These are phyloP conservation scores for Salix koriyanagi DNA, from an alignment of 345 rosid species.

Conservation along the genomic window DNA sequence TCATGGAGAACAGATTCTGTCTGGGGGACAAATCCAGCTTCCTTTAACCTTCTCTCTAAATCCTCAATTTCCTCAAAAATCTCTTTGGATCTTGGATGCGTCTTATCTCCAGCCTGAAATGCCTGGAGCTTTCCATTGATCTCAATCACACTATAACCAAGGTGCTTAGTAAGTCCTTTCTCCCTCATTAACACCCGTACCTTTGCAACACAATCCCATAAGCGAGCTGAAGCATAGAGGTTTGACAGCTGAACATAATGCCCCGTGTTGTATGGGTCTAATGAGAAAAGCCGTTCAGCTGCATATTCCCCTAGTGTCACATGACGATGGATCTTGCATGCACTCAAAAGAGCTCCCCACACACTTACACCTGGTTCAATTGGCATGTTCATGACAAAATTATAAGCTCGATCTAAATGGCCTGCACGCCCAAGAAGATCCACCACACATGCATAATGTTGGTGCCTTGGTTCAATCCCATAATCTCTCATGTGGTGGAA, in stretches of 20 bases:
- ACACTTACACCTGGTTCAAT: slow-evolving; percentile 55
- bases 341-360: slow-evolving; percentile 69
- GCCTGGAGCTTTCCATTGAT: slow-evolving; percentile 47
- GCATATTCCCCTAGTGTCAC: slow-evolving; percentile 61
- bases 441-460: slow-evolving; percentile 64
- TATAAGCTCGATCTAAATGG: slow-evolving; percentile 48
- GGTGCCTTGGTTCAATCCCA: slow-evolving; percentile 53
- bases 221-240: slow-evolving; percentile 57
- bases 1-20: slow-evolving; percentile 55
- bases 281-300: slow-evolving; percentile 53
- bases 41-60: slow-evolving; percentile 53
- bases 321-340: slow-evolving; percentile 59
- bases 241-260: slow-evolving; percentile 72
- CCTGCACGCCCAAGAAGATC: slow-evolving; percentile 78
- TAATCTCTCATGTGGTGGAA: slow-evolving; percentile 54
- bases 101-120: slow-evolving; percentile 60
- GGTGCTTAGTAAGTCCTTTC: slow-evolving; percentile 55
- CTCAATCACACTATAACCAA: slow-evolving; percentile 58
- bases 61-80: slow-evolving; percentile 40
- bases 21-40: slow-evolving; percentile 46
- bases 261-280: slow-evolving; percentile 58
- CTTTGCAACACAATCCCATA: slow-evolving; percentile 57
- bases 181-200: slow-evolving; percentile 52
- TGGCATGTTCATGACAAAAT: slow-evolving; percentile 52
- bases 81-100: slow-evolving; percentile 48